Conservation (phyloP, 441 rosid species). For the Erodium trifolium region DNA sequence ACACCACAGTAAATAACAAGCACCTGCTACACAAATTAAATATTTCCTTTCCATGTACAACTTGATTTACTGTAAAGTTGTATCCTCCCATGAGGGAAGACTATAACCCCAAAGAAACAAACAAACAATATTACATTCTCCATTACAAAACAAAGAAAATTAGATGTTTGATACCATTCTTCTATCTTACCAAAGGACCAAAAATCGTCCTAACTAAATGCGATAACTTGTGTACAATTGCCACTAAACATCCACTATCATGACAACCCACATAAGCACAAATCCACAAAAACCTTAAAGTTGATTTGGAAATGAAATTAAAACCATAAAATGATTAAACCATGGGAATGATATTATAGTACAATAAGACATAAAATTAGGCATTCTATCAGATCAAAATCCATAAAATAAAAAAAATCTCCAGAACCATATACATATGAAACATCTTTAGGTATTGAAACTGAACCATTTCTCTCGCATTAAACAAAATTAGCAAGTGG, state of each 20-base stretch:
- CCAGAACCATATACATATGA: not conserved
- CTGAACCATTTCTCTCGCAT: not conserved
- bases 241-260: not conserved
- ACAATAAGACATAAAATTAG: not conserved
- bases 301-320: not conserved
- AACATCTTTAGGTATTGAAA: not conserved
- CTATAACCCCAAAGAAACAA: not conserved
- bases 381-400: not conserved
- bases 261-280: not conserved
- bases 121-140: not conserved
- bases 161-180: not conserved
- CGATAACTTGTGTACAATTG: not conserved
- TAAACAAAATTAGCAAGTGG: not conserved
- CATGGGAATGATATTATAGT: not conserved
- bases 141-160: not conserved
- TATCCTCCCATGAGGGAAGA: not conserved
- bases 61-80: not conserved
- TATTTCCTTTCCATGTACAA: not conserved
- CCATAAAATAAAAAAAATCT: not conserved
- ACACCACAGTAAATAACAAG: constrained; percentile 9
- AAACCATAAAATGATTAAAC: not conserved
- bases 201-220: not conserved
- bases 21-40: not conserved
- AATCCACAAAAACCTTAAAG: not conserved
- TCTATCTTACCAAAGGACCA: too few species aligned